Conservation (phyloP, 805 yeast genomes). For the Candida quercuum region DNA sequence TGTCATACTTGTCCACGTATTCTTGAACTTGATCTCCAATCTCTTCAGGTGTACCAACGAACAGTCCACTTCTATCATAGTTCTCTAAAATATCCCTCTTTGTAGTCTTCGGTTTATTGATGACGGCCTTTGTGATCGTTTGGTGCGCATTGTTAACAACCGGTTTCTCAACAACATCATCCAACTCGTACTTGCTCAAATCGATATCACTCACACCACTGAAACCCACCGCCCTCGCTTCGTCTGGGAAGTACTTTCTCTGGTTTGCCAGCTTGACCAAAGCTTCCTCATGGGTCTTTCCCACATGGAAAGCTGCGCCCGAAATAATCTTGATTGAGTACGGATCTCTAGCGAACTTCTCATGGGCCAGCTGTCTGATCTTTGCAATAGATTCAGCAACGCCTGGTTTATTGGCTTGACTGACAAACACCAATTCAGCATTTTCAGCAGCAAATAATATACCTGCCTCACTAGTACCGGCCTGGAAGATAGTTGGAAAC, state of each 20-base stretch:
- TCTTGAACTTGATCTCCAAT: slow-evolving; percentile 16
- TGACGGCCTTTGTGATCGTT: slow-evolving; percentile 24
- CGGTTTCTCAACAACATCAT: slow-evolving; percentile 23
- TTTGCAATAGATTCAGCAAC: slow-evolving; percentile 17
- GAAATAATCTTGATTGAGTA: slow-evolving; percentile 30
- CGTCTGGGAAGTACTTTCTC: slow-evolving; percentile 25
- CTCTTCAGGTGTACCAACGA: slow-evolving; percentile 30
- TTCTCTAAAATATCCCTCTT: slow-evolving; percentile 19
- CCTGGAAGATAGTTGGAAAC: slow-evolving; percentile 37
- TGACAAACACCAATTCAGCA: slow-evolving; percentile 35
- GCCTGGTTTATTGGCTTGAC: slow-evolving; percentile 26
- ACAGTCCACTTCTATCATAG: slow-evolving; percentile 22
- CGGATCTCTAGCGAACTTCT: slow-evolving; percentile 28
- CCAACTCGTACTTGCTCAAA: slow-evolving; percentile 26
- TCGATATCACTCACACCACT: slow-evolving; percentile 39
- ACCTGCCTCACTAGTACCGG: slow-evolving; percentile 35
- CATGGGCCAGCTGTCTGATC: slow-evolving; percentile 26
- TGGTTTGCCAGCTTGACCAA: slow-evolving; percentile 25
- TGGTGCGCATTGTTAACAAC: slow-evolving; percentile 26
- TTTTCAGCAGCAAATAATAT: slow-evolving; percentile 36
- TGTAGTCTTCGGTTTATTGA: slow-evolving; percentile 17
- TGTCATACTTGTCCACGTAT: slow-evolving; percentile 1
- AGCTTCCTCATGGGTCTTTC: slow-evolving; percentile 34
- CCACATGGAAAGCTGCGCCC: slow-evolving; percentile 27
- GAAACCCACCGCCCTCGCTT: slow-evolving; percentile 34